Evolutionary conservation across 2,329 filamentous ascomycete species (phyloP).

Genomic region (Ophiostoma quercus): DNA sequence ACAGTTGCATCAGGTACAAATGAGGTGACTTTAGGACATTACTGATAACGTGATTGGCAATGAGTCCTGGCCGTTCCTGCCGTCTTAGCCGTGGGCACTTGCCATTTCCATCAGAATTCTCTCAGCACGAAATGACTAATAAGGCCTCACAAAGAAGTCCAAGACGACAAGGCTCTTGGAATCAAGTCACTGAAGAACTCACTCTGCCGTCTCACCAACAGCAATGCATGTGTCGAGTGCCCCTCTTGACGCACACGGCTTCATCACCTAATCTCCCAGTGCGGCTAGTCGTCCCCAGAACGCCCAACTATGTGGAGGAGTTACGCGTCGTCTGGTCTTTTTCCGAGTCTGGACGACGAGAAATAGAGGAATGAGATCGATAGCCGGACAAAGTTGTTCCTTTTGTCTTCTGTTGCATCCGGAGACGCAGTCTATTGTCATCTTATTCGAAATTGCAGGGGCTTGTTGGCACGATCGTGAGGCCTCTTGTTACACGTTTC

Average conservation of each 20-base stretch:
- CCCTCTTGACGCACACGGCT: neutral
- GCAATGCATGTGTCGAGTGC: neutral
- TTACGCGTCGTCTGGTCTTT: slow-evolving; percentile 19
- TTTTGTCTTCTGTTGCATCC: neutral
- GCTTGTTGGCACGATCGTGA: neutral
- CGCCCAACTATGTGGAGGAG: slow-evolving; percentile 18
- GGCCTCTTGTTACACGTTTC: slow-evolving; percentile 5
- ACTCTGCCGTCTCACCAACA: neutral
- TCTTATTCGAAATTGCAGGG: slow-evolving; percentile 8
- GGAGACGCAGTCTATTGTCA: neutral
- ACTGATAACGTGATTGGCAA: neutral
- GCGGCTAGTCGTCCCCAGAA: slow-evolving; percentile 24
- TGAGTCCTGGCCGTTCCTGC: neutral
- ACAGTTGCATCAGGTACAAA: neutral
- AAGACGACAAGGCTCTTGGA: neutral
- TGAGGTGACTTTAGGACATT: neutral
- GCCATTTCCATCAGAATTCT: no score
- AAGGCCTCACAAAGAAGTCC: neutral
- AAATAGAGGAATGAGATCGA: neutral
- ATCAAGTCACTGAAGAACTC: neutral
- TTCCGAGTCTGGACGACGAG: neutral
- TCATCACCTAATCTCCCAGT: neutral
- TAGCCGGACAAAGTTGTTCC: neutral
- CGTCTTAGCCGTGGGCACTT: neutral
- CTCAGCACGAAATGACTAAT: neutral